Evolutionary conservation across 2,329 filamentous ascomycete genomes (phyloP), one percentile per base, ranked within the genome.

Genomic region (Gyromitra esculenta): DNA sequence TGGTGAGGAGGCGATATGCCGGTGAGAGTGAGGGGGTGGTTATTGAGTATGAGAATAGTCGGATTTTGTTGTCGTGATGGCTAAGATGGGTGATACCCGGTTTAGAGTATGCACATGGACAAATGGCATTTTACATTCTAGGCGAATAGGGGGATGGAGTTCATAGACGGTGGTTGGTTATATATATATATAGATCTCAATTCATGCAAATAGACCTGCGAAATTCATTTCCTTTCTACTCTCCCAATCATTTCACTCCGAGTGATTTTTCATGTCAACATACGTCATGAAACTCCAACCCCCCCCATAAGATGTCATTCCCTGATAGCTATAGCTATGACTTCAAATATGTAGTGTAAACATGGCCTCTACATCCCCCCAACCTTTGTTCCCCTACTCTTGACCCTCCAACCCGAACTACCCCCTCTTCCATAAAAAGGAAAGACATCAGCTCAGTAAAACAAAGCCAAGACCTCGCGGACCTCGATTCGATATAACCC

Each of bases 1-100:
- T 94, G 57, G 89, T 93, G 48, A 85, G 92, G 73, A 86, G 91
- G 45, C 92, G 92, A 83, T 94, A 93, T 80, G 90, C 90, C 1
- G 85, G 88, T 74, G 86, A 87, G 1, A 86, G 86, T 18, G 90
- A 91, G 64, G 87, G 87, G 80, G 89, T 89, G 78, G 86, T 86
- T 79, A 92, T 92, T 68, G 87, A 86, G 63, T 88, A 89, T 82
- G 90, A 91, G 78, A 90, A 90, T 0, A 92, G 92, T 80, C 89
- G 92, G 80, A 92, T 94, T 80, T 81, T 92, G 78, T 84, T 93
- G 75, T 78, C 50, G 4, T 69, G 62, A 52, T 50, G 6, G 5
- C 15, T 11, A 1, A 45, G 15, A 45, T 45, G 41, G 41, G 7
- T 31, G 13, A 9, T n/a, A 15, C n/a, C 35, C n/a, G 7, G 39